A percentile compares a stretch with the other conserved stretches of the same genome.
phyloP scores from a whole-genome alignment of 2,329 filamentous ascomycete genomes.

The Diaporthe longicolla region DNA sequence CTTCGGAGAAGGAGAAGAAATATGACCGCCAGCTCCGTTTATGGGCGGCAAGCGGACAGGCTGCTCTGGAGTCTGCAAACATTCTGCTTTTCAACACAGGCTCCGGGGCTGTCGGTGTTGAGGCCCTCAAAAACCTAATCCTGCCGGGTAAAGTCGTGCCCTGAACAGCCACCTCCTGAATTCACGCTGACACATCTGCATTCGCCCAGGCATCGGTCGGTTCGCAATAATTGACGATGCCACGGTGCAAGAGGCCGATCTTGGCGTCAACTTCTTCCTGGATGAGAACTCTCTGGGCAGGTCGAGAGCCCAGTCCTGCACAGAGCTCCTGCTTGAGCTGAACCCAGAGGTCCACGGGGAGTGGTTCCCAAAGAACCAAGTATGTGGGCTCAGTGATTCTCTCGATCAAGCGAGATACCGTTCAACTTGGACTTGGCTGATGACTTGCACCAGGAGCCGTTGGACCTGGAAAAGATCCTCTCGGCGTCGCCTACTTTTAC shows the following conservation, averaged over 20 bases:
- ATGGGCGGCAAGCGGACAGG: constrained; percentile 94
- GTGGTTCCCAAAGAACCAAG: constrained; percentile 70
- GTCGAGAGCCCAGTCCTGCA: constrained; percentile 82
- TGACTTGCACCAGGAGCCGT: constrained; percentile 41
- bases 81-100: constrained; percentile 93
- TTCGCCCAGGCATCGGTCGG: constrained; percentile 78
- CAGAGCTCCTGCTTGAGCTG: constrained; percentile 84
- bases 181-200: not conserved
- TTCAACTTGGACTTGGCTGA: constrained; percentile 26
- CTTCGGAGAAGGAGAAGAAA: constrained; percentile 77
- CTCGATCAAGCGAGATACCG: not conserved
- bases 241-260: constrained; percentile 82
- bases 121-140: constrained; percentile 97
- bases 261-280: constrained; percentile 98
- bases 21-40: constrained; percentile 96
- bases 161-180: constrained; percentile 6
- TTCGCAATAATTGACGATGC: constrained; percentile 92
- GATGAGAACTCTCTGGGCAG: constrained; percentile 83
- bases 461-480: constrained; percentile 53
- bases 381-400: constrained; percentile 45
- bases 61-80: constrained; percentile 89
- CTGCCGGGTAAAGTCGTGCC: constrained; percentile 74
- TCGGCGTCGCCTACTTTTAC: constrained; percentile 61
- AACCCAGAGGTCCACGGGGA: constrained; percentile 92
- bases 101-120: constrained; percentile 87